Conservation (phyloP, 148 eudicot genomes). For the Chenopodium formosanum region DNA sequence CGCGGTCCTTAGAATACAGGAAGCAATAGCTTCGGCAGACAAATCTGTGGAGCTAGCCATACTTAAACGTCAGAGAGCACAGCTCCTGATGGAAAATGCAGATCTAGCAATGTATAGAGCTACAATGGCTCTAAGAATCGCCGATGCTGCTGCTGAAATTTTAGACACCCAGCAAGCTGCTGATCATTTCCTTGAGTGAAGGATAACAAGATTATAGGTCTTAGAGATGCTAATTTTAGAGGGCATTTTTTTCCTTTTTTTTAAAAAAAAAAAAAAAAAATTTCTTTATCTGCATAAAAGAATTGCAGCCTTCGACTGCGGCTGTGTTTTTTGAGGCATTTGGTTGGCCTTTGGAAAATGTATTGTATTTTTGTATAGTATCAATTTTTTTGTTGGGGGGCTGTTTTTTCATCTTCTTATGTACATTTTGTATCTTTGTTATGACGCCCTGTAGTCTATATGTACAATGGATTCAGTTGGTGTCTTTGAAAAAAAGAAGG, state of each 20-base stretch:
- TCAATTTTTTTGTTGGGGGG: background rate
- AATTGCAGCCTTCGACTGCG: background rate
- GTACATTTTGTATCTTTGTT: conserved; percentile 51
- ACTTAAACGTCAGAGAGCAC: conserved; percentile 71
- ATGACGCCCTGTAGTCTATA: conserved; percentile 20
- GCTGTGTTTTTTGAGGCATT: background rate
- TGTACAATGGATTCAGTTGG: conserved; percentile 20
- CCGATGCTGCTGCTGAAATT: conserved; percentile 54
- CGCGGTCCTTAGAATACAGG: conserved; percentile 41
- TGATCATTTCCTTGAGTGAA: conserved; percentile 34
- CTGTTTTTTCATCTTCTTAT: conserved; percentile 29
- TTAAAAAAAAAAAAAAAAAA: too few species aligned
- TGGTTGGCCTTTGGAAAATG: background rate
- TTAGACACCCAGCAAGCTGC: conserved; percentile 34
- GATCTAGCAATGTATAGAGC: conserved; percentile 79
- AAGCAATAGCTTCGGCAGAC: conserved; percentile 59
- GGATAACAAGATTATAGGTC: conserved; percentile 8
- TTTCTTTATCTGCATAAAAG: background rate
- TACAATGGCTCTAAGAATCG: conserved; percentile 69
- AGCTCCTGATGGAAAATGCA: conserved; percentile 72
- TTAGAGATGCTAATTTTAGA: conserved; percentile 5
- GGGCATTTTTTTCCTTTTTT: background rate
- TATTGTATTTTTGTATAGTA: background rate
- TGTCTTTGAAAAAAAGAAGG: background rate
- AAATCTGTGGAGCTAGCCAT: conserved; percentile 51